A percentile compares a stretch with the other conserved stretches of the same genome.
These are phyloP conservation scores for Lathyrus oleraceus DNA, from an alignment of 306 rosid genomes.

Conservation along the genomic window DNA sequence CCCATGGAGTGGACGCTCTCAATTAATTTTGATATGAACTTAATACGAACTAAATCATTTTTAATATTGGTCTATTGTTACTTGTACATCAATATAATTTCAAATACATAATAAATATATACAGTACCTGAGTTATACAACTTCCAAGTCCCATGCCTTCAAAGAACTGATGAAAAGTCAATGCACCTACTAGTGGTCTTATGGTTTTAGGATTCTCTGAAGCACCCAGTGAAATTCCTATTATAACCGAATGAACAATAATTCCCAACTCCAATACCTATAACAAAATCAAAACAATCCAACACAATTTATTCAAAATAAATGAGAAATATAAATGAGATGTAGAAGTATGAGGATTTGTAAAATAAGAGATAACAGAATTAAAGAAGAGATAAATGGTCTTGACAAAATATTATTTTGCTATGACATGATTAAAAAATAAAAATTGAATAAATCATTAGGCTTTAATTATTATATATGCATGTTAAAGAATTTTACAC, in stretches of 20 bases:
- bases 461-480: too few species aligned
- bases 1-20: not conserved
- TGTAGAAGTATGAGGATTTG: too few species aligned
- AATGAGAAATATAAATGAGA: too few species aligned
- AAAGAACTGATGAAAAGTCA: conserved; percentile 2
- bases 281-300: not conserved
- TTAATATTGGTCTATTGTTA: too few species aligned
- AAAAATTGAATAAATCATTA: too few species aligned
- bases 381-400: too few species aligned
- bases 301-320: not conserved
- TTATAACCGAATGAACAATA: not conserved
- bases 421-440: too few species aligned
- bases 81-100: too few species aligned
- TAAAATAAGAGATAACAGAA: too few species aligned
- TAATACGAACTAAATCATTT: not conserved
- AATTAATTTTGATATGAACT: too few species aligned
- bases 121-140: not conserved
- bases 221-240: not conserved
- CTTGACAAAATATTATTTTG: too few species aligned
- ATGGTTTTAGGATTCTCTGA: not conserved
- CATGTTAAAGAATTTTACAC: not conserved
- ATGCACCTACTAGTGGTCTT: not conserved
- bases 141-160: conserved; percentile 19
- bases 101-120: not conserved
- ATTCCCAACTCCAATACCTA: not conserved